phyloP scores from a whole-genome alignment of 2,329 filamentous ascomycete genomes.

The Sordariomycetes sp. region DNA sequence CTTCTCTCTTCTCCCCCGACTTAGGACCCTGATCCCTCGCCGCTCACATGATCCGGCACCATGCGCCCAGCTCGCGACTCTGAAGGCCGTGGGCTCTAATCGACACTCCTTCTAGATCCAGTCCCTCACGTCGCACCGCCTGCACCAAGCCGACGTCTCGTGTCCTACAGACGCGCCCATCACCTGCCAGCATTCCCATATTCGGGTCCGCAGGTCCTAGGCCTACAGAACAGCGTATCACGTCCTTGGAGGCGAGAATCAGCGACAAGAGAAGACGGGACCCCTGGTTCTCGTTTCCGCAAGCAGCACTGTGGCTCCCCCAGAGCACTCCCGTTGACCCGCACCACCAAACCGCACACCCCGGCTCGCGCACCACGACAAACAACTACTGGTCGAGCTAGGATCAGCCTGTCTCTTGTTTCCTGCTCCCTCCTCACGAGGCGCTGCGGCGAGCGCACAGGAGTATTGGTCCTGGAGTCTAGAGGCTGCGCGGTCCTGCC shows the following conservation, averaged over 20 bases:
- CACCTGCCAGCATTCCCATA: not conserved
- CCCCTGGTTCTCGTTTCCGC: constrained; percentile 1
- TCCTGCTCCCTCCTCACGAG: constrained; percentile 2
- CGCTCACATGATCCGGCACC: no score
- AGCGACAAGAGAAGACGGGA: no score
- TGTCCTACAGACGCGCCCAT: constrained; percentile 1
- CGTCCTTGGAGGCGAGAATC: no score
- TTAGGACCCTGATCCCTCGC: no score
- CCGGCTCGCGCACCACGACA: constrained; percentile 2
- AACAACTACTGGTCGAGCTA: not conserved
- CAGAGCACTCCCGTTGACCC: not conserved
- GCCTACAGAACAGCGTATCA: no score
- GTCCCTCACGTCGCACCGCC: not conserved
- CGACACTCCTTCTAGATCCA: constrained; percentile 1
- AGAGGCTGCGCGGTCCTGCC: no score
- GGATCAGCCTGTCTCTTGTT: not conserved
- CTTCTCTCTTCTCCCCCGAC: no score
- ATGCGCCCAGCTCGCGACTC: no score
- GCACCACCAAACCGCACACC: not conserved
- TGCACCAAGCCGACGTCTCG: not conserved
- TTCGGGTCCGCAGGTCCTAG: not conserved
- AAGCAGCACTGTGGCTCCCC: not conserved
- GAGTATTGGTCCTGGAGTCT: no score
- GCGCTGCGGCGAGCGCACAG: not conserved
- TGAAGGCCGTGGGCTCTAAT: not conserved